Conservation (phyloP, 129 eudicot genomes). For the Pseudognaphalium luteoalbum region DNA sequence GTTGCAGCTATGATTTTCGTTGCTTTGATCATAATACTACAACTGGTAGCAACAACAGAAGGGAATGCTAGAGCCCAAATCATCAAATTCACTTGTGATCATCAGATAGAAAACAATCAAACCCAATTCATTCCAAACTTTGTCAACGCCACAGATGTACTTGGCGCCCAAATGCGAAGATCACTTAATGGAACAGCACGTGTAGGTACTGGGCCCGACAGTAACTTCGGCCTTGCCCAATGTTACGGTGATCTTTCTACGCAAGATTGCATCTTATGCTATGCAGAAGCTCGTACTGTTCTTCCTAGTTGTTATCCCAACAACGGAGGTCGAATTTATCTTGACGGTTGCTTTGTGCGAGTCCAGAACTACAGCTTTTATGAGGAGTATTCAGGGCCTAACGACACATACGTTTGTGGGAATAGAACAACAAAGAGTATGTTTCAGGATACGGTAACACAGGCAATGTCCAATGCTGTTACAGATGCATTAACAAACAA, state of each 20-base stretch:
- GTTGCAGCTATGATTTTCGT: background rate
- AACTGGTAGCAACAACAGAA: constrained; percentile 31
- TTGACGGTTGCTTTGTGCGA: constrained; percentile 79
- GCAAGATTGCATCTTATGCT: constrained; percentile 68
- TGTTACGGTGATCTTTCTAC: constrained; percentile 79
- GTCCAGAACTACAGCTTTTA: constrained; percentile 59
- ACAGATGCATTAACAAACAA: constrained; percentile 34
- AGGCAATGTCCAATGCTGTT: constrained; percentile 48
- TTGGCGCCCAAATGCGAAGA: constrained; percentile 48
- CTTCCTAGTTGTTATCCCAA: constrained; percentile 71
- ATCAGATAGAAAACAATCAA: constrained; percentile 39
- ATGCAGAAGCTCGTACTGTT: constrained; percentile 56
- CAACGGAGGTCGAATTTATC: constrained; percentile 59
- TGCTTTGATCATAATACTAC: constrained; percentile 28
- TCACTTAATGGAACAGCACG: constrained; percentile 48
- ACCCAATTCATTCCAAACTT: constrained; percentile 47
- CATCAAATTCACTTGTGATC: constrained; percentile 37
- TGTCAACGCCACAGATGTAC: constrained; percentile 53
- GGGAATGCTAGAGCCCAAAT: constrained; percentile 63
- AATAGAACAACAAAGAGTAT: constrained; percentile 43
- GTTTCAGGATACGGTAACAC: constrained; percentile 42
- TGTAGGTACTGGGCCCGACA: constrained; percentile 48
- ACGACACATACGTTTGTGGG: constrained; percentile 53
- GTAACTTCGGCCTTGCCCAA: constrained; percentile 50
- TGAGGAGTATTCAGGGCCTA: constrained; percentile 49